phyloP scores from a whole-genome alignment of 2,329 filamentous ascomycete species.

The Furcasterigmium furcatum region DNA sequence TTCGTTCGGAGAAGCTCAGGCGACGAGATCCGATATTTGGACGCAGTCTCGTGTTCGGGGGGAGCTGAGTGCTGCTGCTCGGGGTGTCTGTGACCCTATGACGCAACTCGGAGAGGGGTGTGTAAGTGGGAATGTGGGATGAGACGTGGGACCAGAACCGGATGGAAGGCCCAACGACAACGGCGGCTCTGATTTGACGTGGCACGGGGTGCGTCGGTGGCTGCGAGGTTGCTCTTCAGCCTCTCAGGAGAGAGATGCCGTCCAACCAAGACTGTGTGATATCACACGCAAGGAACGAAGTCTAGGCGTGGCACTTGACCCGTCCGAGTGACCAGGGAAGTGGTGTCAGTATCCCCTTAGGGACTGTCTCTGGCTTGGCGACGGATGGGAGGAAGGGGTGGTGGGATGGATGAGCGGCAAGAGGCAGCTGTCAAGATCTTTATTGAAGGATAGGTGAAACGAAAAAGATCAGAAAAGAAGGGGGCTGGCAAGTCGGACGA shows the following conservation, averaged over 20 bases:
- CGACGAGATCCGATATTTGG: not conserved
- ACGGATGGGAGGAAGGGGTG: not conserved
- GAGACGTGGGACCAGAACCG: slow-evolving; percentile 1
- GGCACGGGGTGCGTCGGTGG: not conserved
- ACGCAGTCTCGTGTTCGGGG: not conserved
- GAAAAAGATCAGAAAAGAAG: not conserved
- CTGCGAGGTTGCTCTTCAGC: not conserved
- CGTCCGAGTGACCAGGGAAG: slow-evolving; percentile 1
- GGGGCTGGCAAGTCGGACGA: not conserved
- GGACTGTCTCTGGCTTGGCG: not conserved
- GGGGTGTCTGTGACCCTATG: not conserved
- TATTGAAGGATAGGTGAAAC: not conserved
- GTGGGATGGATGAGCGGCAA: not conserved
- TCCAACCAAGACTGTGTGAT: not conserved
- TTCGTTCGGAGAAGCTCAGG: slow-evolving; percentile 4
- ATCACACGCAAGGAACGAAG: slow-evolving; percentile 1
- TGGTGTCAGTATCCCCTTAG: no score
- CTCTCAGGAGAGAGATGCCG: not conserved
- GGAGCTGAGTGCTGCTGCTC: not conserved
- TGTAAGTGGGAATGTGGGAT: slow-evolving; percentile 4
- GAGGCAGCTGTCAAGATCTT: not conserved
- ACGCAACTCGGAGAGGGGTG: not conserved
- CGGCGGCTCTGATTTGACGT: slow-evolving; percentile 1
- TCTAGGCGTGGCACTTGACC: slow-evolving; percentile 1
- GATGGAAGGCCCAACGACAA: not conserved